Evolutionary conservation across 176 grass and related monocot species (phyloP), one percentile per base, ranked within the genome.

Genomic region (Olyra latifolia): DNA sequence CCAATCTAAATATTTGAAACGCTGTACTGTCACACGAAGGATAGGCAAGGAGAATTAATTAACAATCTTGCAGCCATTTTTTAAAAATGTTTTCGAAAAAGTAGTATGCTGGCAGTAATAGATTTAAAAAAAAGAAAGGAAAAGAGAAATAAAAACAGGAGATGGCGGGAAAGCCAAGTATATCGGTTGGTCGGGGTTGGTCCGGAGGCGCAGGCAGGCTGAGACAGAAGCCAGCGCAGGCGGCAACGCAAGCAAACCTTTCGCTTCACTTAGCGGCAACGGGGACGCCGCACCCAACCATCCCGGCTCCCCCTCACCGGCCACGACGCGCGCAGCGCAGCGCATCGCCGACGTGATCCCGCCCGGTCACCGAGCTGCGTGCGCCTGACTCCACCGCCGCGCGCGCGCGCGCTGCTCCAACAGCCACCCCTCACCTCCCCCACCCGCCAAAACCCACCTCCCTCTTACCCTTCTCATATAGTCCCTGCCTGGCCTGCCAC

Each of bases 181-280:
- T 82, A 17, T 82, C 24, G 82, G 78, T 89, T 82, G 87, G 87
- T 89, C 46, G 14, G 78, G 72, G 76, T 84, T 80, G 87, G 78
- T 85, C 57, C 64, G 78, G 16, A 50, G 20, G 39, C 25, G 81
- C 62, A 30, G 75, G 76, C 72, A 77, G 86, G 11, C 27, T 20
- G 42, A 15, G 17, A 43, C 62, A 23, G 58, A 46, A 35, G 80
- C n/a, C 64, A 87, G 44, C 66, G 49, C 66, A 57, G 45, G 69
- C 32, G 55, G 67, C 32, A 29, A 43, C 19, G 53, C 61, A 52
- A 52, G 19, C 29, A 44, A 80, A 17, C 14, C 78, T 81, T 73
- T 95, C 87, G 86, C 96, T 99, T 99, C 93, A 87, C 90, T 89
- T 91, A 10, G 96, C 80, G 82, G 96, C 96, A 99, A 99, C 92